A percentile compares a stretch with the other conserved stretches of the same genome.
These are phyloP conservation scores for Talaromyces nanjingensis DNA, from an alignment of 495 filamentous ascomycete species.

Conservation along the genomic window DNA sequence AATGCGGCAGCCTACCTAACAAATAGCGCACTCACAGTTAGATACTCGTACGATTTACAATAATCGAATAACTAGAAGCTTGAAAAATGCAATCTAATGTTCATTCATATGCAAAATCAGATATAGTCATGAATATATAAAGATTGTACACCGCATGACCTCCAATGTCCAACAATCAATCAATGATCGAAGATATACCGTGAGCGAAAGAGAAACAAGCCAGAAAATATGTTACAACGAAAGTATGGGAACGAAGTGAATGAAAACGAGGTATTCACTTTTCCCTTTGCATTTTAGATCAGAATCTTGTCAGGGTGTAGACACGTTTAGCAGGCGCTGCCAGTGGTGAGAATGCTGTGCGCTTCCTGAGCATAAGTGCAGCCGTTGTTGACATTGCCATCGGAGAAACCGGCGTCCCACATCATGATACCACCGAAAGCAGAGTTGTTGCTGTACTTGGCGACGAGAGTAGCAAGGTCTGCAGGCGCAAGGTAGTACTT, in stretches of 20 bases:
- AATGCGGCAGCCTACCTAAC: too few relatives aligned
- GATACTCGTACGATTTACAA: not conserved
- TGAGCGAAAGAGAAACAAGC: not conserved
- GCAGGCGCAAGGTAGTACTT: slow-evolving; percentile 36
- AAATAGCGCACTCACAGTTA: too few relatives aligned
- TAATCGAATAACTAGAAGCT: not conserved
- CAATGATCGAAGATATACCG: not conserved
- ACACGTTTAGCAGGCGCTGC: not conserved
- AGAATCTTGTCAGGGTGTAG: not conserved
- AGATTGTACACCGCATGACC: not conserved
- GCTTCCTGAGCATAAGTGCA: slow-evolving; percentile 38
- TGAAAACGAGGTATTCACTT: not conserved
- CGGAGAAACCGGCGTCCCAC: slow-evolving; percentile 44
- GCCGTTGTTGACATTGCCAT: slow-evolving; percentile 30
- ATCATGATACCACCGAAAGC: slow-evolving; percentile 50
- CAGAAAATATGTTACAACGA: not conserved
- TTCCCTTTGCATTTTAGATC: not conserved
- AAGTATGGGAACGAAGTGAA: not conserved
- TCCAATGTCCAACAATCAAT: slow-evolving; percentile 1
- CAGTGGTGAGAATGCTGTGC: slow-evolving; percentile 21
- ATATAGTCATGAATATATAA: slow-evolving; percentile 1
- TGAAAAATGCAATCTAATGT: not conserved
- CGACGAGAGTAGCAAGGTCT: slow-evolving; percentile 28
- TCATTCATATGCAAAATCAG: not conserved
- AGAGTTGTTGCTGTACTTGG: slow-evolving; percentile 20